Evolutionary conservation across 163 green algal species (phyloP), one percentile per base, ranked within the genome.

Genomic region (Scenedesmus sp.): DNA sequence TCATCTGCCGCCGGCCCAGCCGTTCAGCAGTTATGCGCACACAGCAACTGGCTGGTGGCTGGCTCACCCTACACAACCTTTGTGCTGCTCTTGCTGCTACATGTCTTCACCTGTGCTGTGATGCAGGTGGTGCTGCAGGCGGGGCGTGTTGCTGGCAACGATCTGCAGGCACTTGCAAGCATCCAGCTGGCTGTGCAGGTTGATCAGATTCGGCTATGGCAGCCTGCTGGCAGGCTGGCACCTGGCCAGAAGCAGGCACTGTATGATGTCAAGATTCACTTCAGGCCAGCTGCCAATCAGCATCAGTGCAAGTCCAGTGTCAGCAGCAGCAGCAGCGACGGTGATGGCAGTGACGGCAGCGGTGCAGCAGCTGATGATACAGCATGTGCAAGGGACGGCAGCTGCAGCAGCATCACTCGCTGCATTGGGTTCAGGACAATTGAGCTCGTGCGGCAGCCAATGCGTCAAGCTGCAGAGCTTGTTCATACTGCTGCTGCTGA

Each of bases 361-460:
- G 12, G 8, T 16, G 1, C 2, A 13, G 18, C 70, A 46, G 55
- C 0, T 74, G 26, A 16, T 55, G 82, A 10, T 23, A 23, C 15
- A 6, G 46, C 23, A 6, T 79, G 70, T 79, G 23, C 20, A 66
- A 16, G 34, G 15, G 79, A 9, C 64, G 16, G 81, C 20, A 15
- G 54, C 52, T 15, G 4, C 74, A 91, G 26, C 70, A 84, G 74
- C 54, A 12, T 94, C 18, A 26, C 2, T 2, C 91, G 93, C 10
- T 92, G 92, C 46, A 88, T 98, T 0, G 97, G 97, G 15, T 94
- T 98, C 67, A 93, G 96, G 18, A 94, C 87, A 0, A 77, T 97
- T 16, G 94, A 97, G 86, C 84, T 98, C 26, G 93, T 97, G 20
- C 94, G 88, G 2, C 81, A 96, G 16, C 89, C 94, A 20, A 62